Evolutionary conservation across 306 rosid genomes (phyloP).

Genomic region (Mucuna pruriens): DNA sequence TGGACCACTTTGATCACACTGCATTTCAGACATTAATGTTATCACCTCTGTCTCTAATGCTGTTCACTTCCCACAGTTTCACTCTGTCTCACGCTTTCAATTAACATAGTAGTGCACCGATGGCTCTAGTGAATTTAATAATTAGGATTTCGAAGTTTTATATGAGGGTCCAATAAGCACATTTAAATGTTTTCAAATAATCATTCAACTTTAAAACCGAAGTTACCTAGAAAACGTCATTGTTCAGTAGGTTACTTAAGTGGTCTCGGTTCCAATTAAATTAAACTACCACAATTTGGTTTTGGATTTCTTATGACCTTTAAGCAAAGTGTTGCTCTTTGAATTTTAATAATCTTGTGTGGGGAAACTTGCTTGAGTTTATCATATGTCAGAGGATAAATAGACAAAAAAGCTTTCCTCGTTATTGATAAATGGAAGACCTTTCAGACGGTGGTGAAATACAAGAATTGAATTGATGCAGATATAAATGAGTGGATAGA

Average conservation of each 20-base stretch:
- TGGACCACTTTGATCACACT: slow-evolving; percentile 56
- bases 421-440: background rate
- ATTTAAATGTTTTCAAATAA: background rate
- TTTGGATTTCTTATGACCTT: background rate
- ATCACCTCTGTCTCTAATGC: slow-evolving; percentile 40
- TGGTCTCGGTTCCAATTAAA: background rate
- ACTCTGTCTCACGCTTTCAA: slow-evolving; percentile 29
- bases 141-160: background rate
- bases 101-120: slow-evolving; percentile 5
- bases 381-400: background rate
- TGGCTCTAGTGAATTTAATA: background rate
- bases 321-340: background rate
- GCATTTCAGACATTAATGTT: slow-evolving; percentile 49
- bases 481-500: background rate
- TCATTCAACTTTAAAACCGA: background rate
- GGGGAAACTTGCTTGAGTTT: background rate
- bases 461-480: background rate
- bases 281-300: background rate
- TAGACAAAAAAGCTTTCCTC: background rate
- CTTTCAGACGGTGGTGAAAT: background rate
- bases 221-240: background rate
- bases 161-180: background rate
- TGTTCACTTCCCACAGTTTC: slow-evolving; percentile 46
- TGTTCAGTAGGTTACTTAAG: background rate
- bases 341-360: background rate